These are phyloP conservation scores for Bidens hawaiensis DNA, from an alignment of 140 eudicot genomes.

Conservation along the genomic window DNA sequence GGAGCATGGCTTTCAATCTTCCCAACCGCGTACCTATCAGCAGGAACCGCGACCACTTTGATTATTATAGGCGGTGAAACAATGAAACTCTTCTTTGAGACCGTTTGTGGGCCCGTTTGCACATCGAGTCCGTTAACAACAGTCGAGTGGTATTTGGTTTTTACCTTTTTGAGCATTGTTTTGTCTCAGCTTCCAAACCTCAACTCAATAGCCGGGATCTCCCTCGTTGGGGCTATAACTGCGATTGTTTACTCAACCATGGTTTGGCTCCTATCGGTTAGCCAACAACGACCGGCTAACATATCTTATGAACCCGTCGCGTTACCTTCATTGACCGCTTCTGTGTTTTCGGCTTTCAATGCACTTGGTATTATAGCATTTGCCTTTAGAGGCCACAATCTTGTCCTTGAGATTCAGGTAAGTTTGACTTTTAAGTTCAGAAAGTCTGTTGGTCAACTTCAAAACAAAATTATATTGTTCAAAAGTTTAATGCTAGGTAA, in stretches of 20 bases:
- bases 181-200: slow-evolving; percentile 88
- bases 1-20: slow-evolving; percentile 94
- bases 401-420: slow-evolving; percentile 86
- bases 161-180: slow-evolving; percentile 80
- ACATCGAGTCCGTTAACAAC: slow-evolving; percentile 80
- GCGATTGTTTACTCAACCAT: slow-evolving; percentile 80
- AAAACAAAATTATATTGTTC: too few species aligned
- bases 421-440: too few species aligned
- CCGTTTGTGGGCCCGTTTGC: slow-evolving; percentile 84
- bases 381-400: slow-evolving; percentile 87
- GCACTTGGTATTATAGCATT: too few species aligned
- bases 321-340: slow-evolving; percentile 54
- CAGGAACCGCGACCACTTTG: slow-evolving; percentile 86
- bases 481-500: too few species aligned
- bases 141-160: slow-evolving; percentile 89
- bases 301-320: slow-evolving; percentile 64
- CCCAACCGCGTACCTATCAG: slow-evolving; percentile 81
- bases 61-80: slow-evolving; percentile 85
- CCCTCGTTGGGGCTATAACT: slow-evolving; percentile 82
- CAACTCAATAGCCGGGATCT: slow-evolving; percentile 90
- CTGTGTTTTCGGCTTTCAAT: slow-evolving; percentile 62
- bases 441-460: too few species aligned
- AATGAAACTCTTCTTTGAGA: slow-evolving; percentile 79
- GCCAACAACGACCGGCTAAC: slow-evolving; percentile 67
- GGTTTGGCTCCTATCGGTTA: slow-evolving; percentile 91